Percentiles rank a stretch among this genome's conserved stretches.
phyloP scores from a whole-genome alignment of 306 rosid species.

The Abrus pulchellus region DNA sequence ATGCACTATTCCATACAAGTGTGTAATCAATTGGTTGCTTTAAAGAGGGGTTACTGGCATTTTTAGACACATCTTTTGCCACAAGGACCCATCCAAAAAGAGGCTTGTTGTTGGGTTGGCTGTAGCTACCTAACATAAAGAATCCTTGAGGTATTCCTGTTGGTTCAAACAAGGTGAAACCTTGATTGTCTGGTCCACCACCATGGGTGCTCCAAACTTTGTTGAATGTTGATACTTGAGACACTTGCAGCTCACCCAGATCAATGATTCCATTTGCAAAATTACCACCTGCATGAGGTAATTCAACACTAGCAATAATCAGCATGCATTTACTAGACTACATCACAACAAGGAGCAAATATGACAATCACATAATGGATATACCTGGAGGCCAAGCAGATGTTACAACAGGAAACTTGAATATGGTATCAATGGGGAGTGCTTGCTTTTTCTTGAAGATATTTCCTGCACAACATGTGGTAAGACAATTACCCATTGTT shows the following conservation, averaged over 20 bases:
- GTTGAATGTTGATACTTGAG: constrained; percentile 62
- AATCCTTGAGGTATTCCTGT: constrained; percentile 64
- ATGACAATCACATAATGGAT: not conserved
- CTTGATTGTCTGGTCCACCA: constrained; percentile 72
- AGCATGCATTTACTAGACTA: not conserved
- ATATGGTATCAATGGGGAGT: constrained; percentile 60
- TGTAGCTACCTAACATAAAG: constrained; percentile 62
- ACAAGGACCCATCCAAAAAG: constrained; percentile 74
- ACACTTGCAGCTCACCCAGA: constrained; percentile 70
- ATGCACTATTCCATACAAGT: constrained; percentile 70
- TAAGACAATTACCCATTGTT: constrained; percentile 56
- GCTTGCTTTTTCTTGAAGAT: constrained; percentile 44
- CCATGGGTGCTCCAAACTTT: constrained; percentile 65
- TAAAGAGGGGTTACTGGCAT: constrained; percentile 35
- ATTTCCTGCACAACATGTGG: constrained; percentile 37
- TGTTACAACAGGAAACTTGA: constrained; percentile 66
- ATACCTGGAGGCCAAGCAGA: constrained; percentile 62
- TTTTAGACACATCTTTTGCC: constrained; percentile 52
- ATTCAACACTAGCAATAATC: not conserved
- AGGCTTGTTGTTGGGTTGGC: constrained; percentile 73
- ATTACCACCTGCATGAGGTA: constrained; percentile 46
- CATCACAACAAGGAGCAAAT: not conserved
- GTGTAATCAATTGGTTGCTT: constrained; percentile 66
- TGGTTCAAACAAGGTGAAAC: constrained; percentile 78
- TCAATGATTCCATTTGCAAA: constrained; percentile 65